A percentile compares a stretch with the other conserved stretches of the same genome.
Evolutionary conservation across 345 rosid genomes (phyloP).

Genomic region (Acer saccharum): DNA sequence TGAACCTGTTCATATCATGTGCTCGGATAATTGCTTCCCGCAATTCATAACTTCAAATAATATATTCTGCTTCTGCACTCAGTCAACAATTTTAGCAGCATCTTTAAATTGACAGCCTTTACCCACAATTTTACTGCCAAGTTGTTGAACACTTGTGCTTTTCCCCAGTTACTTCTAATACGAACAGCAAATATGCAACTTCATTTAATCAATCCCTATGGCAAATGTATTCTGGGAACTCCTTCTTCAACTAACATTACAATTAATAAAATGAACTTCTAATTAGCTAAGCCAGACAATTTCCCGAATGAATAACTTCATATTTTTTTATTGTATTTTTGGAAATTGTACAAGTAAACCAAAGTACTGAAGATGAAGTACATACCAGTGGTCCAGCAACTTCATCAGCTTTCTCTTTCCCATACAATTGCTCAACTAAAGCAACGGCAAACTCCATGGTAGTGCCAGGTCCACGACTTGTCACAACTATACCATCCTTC

Average conservation of each 20-base stretch:
- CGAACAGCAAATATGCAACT: background rate
- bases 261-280: background rate
- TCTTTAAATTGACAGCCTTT: too few species aligned
- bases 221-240: background rate
- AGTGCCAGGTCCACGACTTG: conserved; percentile 92
- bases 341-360: background rate
- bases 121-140: too few species aligned
- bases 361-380: background rate
- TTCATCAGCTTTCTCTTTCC: conserved; percentile 76
- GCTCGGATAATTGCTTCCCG: too few species aligned
- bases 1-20: too few species aligned
- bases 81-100: too few species aligned
- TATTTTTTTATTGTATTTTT: background rate
- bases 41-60: too few species aligned
- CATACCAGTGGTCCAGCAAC: conserved; percentile 75
- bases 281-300: background rate
- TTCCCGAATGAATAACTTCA: background rate
- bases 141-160: too few species aligned
- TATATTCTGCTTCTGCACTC: too few species aligned
- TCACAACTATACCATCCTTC: conserved; percentile 69
- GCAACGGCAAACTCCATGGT: conserved; percentile 84
- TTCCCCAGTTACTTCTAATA: background rate
- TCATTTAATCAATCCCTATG: background rate
- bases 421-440: conserved; percentile 69
- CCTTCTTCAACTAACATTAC: too few species aligned